Conservation (phyloP, 2,329 filamentous ascomycete genomes). For the Gnomoniopsis sp. region DNA sequence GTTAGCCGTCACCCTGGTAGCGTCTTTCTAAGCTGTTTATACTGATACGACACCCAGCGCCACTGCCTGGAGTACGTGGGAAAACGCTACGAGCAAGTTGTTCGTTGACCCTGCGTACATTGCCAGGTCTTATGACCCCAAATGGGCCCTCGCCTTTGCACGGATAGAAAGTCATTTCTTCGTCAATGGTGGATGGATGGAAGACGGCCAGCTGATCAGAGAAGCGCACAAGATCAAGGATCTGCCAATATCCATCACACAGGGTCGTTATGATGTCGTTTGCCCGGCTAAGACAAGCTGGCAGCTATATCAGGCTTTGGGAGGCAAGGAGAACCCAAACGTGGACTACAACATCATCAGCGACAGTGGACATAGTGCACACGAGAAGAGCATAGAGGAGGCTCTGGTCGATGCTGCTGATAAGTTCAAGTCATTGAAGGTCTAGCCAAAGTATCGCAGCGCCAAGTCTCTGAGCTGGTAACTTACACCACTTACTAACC, state of each 20-base stretch:
- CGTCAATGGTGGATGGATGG: slow-evolving; percentile 36
- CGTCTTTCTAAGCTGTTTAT: neutral
- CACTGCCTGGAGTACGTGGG: slow-evolving; percentile 26
- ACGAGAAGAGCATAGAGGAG: slow-evolving; percentile 24
- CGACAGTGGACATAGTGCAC: slow-evolving; percentile 26
- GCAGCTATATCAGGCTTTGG: slow-evolving; percentile 37
- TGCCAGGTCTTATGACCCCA: slow-evolving; percentile 23
- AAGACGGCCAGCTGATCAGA: slow-evolving; percentile 35
- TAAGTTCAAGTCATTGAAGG: slow-evolving; percentile 25
- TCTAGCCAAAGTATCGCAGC: neutral
- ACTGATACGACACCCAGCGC: slow-evolving; percentile 19
- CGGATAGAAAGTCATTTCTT: slow-evolving; percentile 41
- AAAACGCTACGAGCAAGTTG: slow-evolving; percentile 25
- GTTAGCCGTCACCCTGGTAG: neutral
- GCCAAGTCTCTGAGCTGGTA: too few relatives aligned
- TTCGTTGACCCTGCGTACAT: slow-evolving; percentile 26
- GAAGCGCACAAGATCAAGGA: slow-evolving; percentile 27
- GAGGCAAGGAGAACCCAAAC: slow-evolving; percentile 23
- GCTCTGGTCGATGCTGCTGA: slow-evolving; percentile 26
- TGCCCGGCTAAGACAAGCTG: slow-evolving; percentile 40
- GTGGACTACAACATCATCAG: slow-evolving; percentile 25
- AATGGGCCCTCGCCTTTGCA: slow-evolving; percentile 33
- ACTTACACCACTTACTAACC: too few relatives aligned
- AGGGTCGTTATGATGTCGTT: slow-evolving; percentile 43
- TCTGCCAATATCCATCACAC: slow-evolving; percentile 34